Base-by-base conservation (phyloP, 1,284 basidiomycete species). In the Neotropicomus parvogracilis region DNA sequence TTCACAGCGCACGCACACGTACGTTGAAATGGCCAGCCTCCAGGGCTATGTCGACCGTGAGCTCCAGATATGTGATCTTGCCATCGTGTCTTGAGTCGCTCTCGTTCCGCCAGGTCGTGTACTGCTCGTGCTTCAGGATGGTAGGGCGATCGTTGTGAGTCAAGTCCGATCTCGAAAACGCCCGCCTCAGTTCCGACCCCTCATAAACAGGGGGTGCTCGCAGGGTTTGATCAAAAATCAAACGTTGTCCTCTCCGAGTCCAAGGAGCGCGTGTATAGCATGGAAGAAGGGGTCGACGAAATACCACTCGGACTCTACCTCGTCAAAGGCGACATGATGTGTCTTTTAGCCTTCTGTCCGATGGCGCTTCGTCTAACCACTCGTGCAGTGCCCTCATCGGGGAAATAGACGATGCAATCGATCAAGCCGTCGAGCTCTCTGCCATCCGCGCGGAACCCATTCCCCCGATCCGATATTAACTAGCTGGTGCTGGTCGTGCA, bases 291-390 rank as follows among this genome's bases (percentile, higher is more conserved):
- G 19, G 93, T 97, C 27, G 92, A 98, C 70, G 93, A 97, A 74
- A 85, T 95, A 11, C 88, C 92, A 0, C 74, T 99, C n/a, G 95
- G 95, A 1, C 74, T 99, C 40, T 99, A 99, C 69, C 83, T 99
- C 57, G 89, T 99, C 60, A 91, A 97, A 63, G 95, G 95, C 2
- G 95, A 99, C 65, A 95, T 95, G 77, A 94, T 97, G 95, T 97
- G 54, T 63, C 83, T 75, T 9, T n/a, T 2, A 17, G 11, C 7
- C 24, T 21, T 32, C 16, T 5, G 27, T 34, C 20, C 7, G 7
- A 21, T 17, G 26, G 42, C 7, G 1, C 44, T 41, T 17, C 12
- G 29, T 39, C 40, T 55, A 31, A 45, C 40, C 24, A 52, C 27
- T 2, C 19, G 9, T 3, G 13, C 62, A 95, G 91, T 37, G 87